Percentiles rank a stretch among this genome's conserved stretches.
phyloP scores from a whole-genome alignment of 192 early-diverging fungal genomes.

The Cladochytrium replicatum region DNA sequence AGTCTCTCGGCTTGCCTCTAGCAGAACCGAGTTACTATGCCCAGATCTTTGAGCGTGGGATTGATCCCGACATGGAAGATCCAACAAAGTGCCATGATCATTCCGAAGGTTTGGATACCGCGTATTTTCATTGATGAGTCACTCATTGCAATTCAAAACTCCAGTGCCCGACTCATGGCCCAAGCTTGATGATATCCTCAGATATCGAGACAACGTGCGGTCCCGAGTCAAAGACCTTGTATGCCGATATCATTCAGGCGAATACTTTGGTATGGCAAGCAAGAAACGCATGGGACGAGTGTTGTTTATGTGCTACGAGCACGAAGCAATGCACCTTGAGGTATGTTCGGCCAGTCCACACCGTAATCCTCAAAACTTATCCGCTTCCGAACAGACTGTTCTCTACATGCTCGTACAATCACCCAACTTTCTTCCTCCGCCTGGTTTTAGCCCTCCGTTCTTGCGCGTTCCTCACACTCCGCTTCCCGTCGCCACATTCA shows the following conservation, averaged over 20 bases:
- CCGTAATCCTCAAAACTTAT: neutral
- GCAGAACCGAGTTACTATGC: slow-evolving; percentile 55
- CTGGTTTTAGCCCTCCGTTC: slow-evolving; percentile 21
- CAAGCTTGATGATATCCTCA: slow-evolving; percentile 45
- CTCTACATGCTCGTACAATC: slow-evolving; percentile 82
- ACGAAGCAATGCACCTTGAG: slow-evolving; percentile 90
- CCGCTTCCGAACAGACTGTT: slow-evolving; percentile 42
- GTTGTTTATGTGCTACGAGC: slow-evolving; percentile 84
- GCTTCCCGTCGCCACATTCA: slow-evolving; percentile 1
- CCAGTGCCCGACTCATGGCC: slow-evolving; percentile 69
- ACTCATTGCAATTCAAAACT: no score
- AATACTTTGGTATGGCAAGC: slow-evolving; percentile 12
- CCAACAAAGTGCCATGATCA: slow-evolving; percentile 66
- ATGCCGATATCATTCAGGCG: slow-evolving; percentile 4
- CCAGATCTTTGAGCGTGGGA: slow-evolving; percentile 87
- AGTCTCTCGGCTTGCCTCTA: slow-evolving; percentile 25
- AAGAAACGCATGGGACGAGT: slow-evolving; percentile 39
- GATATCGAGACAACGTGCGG: slow-evolving; percentile 57
- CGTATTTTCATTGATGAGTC: slow-evolving; percentile 7
- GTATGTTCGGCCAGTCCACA: slow-evolving; percentile 5
- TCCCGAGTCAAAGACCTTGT: slow-evolving; percentile 40
- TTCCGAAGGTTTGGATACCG: slow-evolving; percentile 56
- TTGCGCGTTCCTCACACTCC: slow-evolving; percentile 7
- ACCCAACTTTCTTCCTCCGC: slow-evolving; percentile 36
- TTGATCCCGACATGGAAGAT: slow-evolving; percentile 76